Evolutionary conservation across 1,139 yeast genomes (phyloP), one percentile per base, ranked within the genome.

Genomic region (Taphrina wiesneri): DNA sequence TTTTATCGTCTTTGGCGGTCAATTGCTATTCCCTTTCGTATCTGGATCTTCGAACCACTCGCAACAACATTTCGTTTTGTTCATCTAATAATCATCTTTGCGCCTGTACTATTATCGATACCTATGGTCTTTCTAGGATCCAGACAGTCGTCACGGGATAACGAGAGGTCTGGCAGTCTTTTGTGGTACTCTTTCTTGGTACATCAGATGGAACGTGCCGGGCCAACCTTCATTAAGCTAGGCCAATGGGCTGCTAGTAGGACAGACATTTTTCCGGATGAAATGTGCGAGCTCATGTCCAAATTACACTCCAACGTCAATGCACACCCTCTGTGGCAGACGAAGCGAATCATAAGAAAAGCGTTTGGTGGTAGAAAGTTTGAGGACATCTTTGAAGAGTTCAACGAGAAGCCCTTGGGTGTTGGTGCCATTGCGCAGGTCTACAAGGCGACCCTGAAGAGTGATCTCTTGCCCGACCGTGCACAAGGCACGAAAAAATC

Each of bases 161-260:
- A 75, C 57, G 80, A 82, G 21, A 79, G 86, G 41, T 72, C 80
- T 0, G 97, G 97, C 0, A 84, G 92, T 0, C 72, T 81, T 30
- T 62, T 85, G 30, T 93, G 97, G 97, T 92, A 83, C 75, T 76
- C 77, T 65, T 78, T 86, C 67, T 76, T 92, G 47, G 81, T 92
- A 63, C 79, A 84, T 77, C 80, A 88, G 0, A 85, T 95, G 69
- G 97, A 93, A 75, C 70, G 80, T 32, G 97, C 97, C 0, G 99
- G 99, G 0, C 96, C 99, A 1, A 87, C 96, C 5, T 93, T 93
- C 76, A 90, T 93, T 69, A 93, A 93, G 76, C 81, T 93, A 70
- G 99, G 98, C 2, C 99, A 95, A 79, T 93, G 99, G 99, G 99
- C 99, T 0, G 98, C 98, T 2, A 88, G 97, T n/a, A 83, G 99